Base-by-base conservation (phyloP, 2,329 filamentous ascomycete genomes). In the Apiospora rasikravindrae region DNA sequence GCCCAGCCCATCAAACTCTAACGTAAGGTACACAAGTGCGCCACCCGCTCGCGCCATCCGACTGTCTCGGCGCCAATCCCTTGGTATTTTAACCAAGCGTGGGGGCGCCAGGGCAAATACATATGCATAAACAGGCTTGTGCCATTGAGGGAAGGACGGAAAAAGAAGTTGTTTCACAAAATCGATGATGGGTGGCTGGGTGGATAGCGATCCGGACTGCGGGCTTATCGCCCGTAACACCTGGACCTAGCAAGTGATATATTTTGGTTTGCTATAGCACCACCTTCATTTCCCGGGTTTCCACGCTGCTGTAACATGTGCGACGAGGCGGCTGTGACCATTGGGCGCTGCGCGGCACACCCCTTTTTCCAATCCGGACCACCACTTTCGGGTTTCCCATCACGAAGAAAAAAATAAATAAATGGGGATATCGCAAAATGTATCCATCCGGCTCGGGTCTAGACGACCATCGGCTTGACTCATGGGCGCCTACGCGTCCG, bases 291-390 rank as follows among this genome's bases (percentile, higher is more conserved):
- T 64, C 57, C 57, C 11, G 40, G 8, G 57, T 64, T 64, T 40
- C 57, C 57, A 64, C 57, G 57, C 57, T 33, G 57, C 57, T 64
- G 57, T 64, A 64, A 64, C 57, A 64, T 64, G 57, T 64, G 57
- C 57, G 57, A 40, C 53, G 8, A 61, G 53, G 53, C 53, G 57
- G 57, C 57, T 40, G 57, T 64, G 57, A 64, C 33, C 19, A 64
- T 33, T 64, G 57, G 57, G 22, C 33, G 37, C n/a, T 7, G 33
- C 33, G 10, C 57, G 22, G 10, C 57, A 33, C 33, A 11, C 33
- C 57, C 57, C 57, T 24, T 64, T 64, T 40, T 61, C 29, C 57
- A n/a, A 37, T 61, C 29, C 26, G 16, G 29, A 26, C 49, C 49
- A 53, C 49, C n/a, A 51, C 47, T 53, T 26, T 53, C 49, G 40